Percentiles rank a stretch among this genome's conserved stretches.
Conservation (phyloP, 805 yeast species). For the Yarrowia deformans region DNA sequence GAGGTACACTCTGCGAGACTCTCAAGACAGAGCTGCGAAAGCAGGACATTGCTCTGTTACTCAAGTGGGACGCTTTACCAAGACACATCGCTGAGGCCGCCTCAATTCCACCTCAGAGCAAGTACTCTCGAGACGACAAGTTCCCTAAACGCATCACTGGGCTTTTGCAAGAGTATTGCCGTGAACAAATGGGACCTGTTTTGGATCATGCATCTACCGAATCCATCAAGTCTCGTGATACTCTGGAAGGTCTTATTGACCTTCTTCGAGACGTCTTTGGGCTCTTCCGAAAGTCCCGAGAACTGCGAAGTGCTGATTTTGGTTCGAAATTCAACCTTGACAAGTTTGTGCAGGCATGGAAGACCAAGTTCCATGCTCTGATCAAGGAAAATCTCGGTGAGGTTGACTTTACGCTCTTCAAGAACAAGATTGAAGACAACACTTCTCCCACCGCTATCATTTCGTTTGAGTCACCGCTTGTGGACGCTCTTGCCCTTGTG, state of each 20-base stretch:
- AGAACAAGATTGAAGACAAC: conserved; percentile 6
- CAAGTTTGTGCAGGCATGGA: conserved; percentile 20
- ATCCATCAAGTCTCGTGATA: conserved; percentile 16
- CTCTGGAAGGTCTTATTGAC: conserved; percentile 22
- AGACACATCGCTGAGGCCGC: conserved; percentile 3
- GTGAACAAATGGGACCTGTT: conserved; percentile 22
- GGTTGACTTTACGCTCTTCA: conserved; percentile 5
- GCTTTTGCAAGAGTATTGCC: conserved; percentile 1
- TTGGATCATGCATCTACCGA: conserved; percentile 20
- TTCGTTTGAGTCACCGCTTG: conserved; percentile 22
- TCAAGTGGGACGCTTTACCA: conserved; percentile 13
- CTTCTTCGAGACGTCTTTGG: not conserved
- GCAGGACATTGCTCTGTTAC: conserved; percentile 17
- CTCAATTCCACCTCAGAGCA: conserved; percentile 23
- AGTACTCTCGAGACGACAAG: conserved; percentile 19
- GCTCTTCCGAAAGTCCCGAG: conserved; percentile 5
- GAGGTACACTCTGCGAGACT: conserved; percentile 16
- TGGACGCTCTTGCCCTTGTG: conserved; percentile 13
- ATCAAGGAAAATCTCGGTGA: conserved; percentile 10
- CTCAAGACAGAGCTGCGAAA: conserved; percentile 13
- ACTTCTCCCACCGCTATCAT: not conserved
- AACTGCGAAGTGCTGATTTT: conserved; percentile 9
- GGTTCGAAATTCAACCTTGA: conserved; percentile 12
- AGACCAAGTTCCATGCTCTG: conserved; percentile 2
- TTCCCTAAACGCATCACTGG: conserved; percentile 16